phyloP scores from a whole-genome alignment of 177 flowering plant genomes.

The Vitis hybrid region DNA sequence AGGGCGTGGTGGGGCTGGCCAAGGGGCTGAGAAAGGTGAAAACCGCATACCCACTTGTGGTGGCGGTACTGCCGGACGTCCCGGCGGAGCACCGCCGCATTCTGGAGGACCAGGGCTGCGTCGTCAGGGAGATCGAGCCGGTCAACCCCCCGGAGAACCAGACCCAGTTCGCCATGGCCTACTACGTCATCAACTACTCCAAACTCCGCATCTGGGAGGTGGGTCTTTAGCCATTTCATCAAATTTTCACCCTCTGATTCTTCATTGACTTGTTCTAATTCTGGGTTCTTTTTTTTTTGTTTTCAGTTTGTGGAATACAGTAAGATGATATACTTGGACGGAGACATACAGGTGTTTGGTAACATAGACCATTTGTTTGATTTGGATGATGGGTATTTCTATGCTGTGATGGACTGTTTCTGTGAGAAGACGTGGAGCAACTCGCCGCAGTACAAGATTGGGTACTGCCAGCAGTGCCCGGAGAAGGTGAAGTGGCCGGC shows the following conservation, averaged over 20 bases:
- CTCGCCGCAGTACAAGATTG: constrained; percentile 67
- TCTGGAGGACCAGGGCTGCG: constrained; percentile 49
- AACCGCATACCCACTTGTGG: constrained; percentile 53
- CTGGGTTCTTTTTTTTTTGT: background rate
- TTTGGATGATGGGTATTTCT: constrained; percentile 54
- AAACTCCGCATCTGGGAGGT: background rate
- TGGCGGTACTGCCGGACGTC: constrained; percentile 60
- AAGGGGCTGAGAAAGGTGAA: constrained; percentile 58
- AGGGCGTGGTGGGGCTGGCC: constrained; percentile 65
- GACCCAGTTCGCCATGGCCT: constrained; percentile 46
- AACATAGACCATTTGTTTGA: constrained; percentile 94
- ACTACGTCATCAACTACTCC: constrained; percentile 12
- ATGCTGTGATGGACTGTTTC: constrained; percentile 82
- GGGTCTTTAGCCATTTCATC: no score
- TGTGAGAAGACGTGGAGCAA: constrained; percentile 79
- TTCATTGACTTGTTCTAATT: background rate
- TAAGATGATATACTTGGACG: constrained; percentile 90
- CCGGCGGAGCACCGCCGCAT: constrained; percentile 54
- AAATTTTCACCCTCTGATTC: background rate
- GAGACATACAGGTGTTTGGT: constrained; percentile 84
- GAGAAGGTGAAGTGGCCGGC: constrained; percentile 65
- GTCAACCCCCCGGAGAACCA: constrained; percentile 52
- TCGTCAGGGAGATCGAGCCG: constrained; percentile 52
- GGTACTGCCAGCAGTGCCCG: constrained; percentile 91
- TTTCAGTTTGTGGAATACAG: constrained; percentile 86